Evolutionary conservation across 2,329 filamentous ascomycete species (phyloP).

Genomic region (Amauroascus verrucosus): DNA sequence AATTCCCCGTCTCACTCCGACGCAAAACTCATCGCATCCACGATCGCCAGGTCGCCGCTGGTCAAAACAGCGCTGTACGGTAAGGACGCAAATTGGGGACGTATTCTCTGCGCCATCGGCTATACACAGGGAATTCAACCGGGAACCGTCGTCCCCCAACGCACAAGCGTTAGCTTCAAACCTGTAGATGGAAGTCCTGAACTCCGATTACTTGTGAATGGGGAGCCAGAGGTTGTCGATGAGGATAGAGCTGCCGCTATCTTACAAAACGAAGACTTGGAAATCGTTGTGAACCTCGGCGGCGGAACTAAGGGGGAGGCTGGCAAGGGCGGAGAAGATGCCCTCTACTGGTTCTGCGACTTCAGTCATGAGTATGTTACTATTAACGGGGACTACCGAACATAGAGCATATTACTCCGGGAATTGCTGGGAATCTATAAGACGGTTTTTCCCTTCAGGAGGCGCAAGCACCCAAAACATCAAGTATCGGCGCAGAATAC

Average conservation of each 20-base stretch:
- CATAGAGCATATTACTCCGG: constrained; percentile 30
- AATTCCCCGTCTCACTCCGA: constrained; percentile 59
- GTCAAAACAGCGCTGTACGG: constrained; percentile 97
- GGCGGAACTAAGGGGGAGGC: constrained; percentile 37
- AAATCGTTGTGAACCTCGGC: constrained; percentile 51
- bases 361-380: constrained; percentile 61
- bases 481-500: neutral
- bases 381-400: constrained; percentile 59
- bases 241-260: constrained; percentile 51
- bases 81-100: constrained; percentile 96
- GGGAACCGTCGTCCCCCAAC: constrained; percentile 42
- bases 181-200: constrained; percentile 48
- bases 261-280: constrained; percentile 51
- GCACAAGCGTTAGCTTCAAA: constrained; percentile 52
- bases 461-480: too few species aligned
- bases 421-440: too few species aligned
- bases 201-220: constrained; percentile 49
- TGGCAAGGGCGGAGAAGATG: constrained; percentile 41
- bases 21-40: constrained; percentile 69
- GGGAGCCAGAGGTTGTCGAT: constrained; percentile 53
- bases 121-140: constrained; percentile 50
- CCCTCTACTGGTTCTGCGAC: constrained; percentile 56
- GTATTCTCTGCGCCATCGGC: constrained; percentile 87
- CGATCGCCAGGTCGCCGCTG: constrained; percentile 81
- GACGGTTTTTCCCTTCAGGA: too few species aligned